These are phyloP conservation scores for Dinochytrium kinnereticum DNA, from an alignment of 371 early-diverging fungal species.

Conservation along the genomic window DNA sequence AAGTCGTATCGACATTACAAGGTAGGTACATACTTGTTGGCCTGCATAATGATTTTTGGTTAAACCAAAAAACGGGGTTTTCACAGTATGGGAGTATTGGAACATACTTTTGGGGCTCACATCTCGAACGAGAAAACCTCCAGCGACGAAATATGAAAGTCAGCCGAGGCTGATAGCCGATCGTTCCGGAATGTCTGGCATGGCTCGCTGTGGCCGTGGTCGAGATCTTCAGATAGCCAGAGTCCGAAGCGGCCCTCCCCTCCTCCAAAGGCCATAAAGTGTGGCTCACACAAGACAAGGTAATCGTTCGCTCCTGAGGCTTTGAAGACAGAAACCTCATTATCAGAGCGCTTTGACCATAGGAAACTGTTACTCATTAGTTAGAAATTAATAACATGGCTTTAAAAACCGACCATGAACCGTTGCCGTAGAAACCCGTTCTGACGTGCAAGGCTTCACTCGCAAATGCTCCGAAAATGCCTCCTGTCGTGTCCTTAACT, in stretches of 20 bases:
- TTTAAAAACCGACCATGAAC: conserved; percentile 66
- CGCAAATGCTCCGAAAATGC: conserved; percentile 86
- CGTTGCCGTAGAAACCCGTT: conserved; percentile 86
- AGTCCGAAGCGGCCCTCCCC: conserved; percentile 90
- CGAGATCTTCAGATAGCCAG: conserved; percentile 86
- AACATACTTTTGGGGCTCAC: too few relatives aligned
- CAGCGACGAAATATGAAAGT: conserved; percentile 42
- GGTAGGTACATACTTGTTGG: too few relatives aligned
- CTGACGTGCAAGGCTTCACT: conserved; percentile 70
- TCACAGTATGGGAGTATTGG: too few relatives aligned
- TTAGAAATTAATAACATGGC: neutral
- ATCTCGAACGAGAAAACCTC: conserved; percentile 51
- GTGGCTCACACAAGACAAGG: conserved; percentile 79
- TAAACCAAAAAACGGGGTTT: too few relatives aligned
- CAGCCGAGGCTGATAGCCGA: conserved; percentile 32
- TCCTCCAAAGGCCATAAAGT: conserved; percentile 90
- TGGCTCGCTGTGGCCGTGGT: conserved; percentile 77
- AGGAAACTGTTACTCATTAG: conserved; percentile 63
- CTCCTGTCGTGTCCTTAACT: conserved; percentile 35
- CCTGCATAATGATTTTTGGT: too few relatives aligned
- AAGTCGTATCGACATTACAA: too few relatives aligned
- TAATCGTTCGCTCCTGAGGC: conserved; percentile 93
- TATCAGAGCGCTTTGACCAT: conserved; percentile 53
- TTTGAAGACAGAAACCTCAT: conserved; percentile 64
- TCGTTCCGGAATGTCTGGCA: conserved; percentile 90